Evolutionary conservation across 768 basidiomycete genomes (phyloP).

Genomic region (Podaxis sp.): DNA sequence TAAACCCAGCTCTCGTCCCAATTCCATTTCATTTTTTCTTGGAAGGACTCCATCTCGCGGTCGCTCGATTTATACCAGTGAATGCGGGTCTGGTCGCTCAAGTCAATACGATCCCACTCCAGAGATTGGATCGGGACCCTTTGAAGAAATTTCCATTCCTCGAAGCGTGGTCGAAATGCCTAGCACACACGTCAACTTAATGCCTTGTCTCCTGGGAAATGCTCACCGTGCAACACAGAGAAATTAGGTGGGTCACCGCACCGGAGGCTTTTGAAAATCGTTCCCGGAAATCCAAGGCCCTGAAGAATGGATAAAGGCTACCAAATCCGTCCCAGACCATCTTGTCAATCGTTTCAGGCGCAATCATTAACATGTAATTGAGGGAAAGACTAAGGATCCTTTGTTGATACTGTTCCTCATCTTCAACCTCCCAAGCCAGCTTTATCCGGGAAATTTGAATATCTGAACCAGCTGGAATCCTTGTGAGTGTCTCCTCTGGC

Average conservation of each 20-base stretch:
- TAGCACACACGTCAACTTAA: neutral
- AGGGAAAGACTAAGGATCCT: neutral
- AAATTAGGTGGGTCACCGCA: neutral
- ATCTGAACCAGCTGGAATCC: neutral
- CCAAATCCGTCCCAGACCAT: neutral
- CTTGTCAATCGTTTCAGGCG: neutral
- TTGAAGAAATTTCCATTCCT: neutral
- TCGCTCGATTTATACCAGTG: neutral
- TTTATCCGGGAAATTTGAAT: neutral
- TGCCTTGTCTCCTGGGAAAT: neutral
- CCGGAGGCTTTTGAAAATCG: neutral
- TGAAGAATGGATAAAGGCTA: neutral
- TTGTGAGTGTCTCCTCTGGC: neutral
- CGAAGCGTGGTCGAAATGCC: neutral
- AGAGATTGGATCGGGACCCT: neutral
- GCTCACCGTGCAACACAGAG: neutral
- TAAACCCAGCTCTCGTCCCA: neutral
- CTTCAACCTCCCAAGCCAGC: neutral
- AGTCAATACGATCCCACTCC: neutral
- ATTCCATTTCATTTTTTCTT: neutral
- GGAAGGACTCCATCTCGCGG: neutral
- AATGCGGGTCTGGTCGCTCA: neutral
- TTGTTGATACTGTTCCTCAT: neutral
- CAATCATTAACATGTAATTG: neutral
- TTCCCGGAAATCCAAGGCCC: neutral